Evolutionary conservation across 2,329 filamentous ascomycete genomes (phyloP).

Genomic region (Eutypella sp.): DNA sequence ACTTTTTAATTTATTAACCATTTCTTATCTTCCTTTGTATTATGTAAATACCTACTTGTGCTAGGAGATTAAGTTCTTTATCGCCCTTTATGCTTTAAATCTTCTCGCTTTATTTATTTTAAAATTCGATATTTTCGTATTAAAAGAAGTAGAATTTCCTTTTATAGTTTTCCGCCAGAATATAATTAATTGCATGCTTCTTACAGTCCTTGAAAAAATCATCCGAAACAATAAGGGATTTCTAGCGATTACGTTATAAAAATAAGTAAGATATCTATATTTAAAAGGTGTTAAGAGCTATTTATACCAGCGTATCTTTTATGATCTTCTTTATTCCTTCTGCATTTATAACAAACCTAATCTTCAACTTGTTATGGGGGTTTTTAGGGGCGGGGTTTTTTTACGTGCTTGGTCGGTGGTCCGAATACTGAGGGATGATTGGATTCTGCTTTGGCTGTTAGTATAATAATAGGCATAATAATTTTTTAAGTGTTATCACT

Average conservation of each 20-base stretch:
- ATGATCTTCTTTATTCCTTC: too few relatives aligned
- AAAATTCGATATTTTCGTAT: not conserved
- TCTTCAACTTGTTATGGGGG: too few relatives aligned
- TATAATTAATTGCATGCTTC: not conserved
- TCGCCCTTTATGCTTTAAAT: not conserved
- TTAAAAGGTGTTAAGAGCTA: too few relatives aligned
- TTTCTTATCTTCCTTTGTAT: not conserved
- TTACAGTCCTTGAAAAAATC: not conserved
- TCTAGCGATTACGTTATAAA: not conserved
- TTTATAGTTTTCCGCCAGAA: not conserved
- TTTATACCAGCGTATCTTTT: too few relatives aligned
- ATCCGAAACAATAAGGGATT: not conserved
- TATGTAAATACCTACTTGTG: not conserved
- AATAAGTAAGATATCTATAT: too few relatives aligned
- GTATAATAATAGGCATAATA: too few relatives aligned
- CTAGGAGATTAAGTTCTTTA: not conserved
- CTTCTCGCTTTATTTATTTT: not conserved
- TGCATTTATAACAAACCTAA: too few relatives aligned
- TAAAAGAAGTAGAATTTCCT: not conserved
- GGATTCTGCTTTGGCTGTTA: too few relatives aligned
- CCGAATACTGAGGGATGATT: too few relatives aligned
- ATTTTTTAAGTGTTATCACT: too few relatives aligned
- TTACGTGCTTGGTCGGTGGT: too few relatives aligned
- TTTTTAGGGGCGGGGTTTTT: too few relatives aligned
- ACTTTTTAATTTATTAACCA: not conserved